phyloP scores from a whole-genome alignment of 768 basidiomycete species.

The Kwoniella mangroviensis region DNA sequence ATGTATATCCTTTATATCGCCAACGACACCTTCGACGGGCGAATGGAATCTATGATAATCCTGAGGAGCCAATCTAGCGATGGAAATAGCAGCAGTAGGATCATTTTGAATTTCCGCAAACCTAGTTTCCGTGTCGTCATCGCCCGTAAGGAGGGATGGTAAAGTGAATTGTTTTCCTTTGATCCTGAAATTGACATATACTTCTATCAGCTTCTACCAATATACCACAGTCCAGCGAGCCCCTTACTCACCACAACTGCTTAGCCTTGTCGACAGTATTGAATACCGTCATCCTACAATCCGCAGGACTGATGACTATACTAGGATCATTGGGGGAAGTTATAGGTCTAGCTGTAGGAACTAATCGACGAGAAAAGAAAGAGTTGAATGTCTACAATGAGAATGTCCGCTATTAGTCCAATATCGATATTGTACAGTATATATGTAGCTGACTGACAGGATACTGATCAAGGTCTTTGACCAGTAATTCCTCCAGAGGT shows the following conservation, averaged over 20 bases:
- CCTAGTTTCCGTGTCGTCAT: constrained; percentile 55
- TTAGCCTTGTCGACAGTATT: constrained; percentile 65
- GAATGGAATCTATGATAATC: constrained; percentile 84
- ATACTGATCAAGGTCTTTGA: constrained; percentile 69
- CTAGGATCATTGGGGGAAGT: constrained; percentile 64
- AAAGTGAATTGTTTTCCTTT: constrained; percentile 76
- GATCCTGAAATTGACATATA: constrained; percentile 58
- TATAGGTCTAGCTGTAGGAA: constrained; percentile 67
- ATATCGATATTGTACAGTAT: no score
- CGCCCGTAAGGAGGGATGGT: constrained; percentile 64
- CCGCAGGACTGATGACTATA: constrained; percentile 70
- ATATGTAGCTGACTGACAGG: constrained; percentile 38
- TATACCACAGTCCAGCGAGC: no score
- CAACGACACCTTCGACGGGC: constrained; percentile 65
- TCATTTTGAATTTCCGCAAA: constrained; percentile 57
- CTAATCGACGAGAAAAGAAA: constrained; percentile 73
- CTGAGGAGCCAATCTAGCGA: constrained; percentile 76
- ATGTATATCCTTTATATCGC: constrained; percentile 56
- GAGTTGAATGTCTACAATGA: constrained; percentile 67
- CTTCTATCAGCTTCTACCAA: neutral
- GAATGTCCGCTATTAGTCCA: neutral
- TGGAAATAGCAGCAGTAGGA: constrained; percentile 61
- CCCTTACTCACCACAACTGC: constrained; percentile 74
- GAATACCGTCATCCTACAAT: constrained; percentile 75
- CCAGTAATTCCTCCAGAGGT: constrained; percentile 66